Evolutionary conservation across 106 monocot species (phyloP).

Genomic region (Amphibolis antarctica): DNA sequence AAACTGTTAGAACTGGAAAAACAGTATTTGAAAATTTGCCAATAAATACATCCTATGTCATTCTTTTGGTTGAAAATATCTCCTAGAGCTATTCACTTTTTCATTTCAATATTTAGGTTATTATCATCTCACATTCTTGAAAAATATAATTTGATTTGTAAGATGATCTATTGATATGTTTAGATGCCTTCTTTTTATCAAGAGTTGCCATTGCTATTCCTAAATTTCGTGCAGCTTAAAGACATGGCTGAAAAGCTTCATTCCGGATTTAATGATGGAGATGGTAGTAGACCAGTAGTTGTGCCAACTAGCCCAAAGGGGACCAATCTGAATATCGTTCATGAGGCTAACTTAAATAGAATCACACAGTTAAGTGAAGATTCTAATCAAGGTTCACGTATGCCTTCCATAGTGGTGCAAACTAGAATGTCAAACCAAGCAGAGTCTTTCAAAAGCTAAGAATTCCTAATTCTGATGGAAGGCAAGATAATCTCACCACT

Average conservation of each 20-base stretch:
- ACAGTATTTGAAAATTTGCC: no score
- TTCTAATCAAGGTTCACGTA: conserved; percentile 7
- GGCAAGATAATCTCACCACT: not conserved
- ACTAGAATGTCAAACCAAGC: conserved; percentile 17
- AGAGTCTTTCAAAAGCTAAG: conserved; percentile 1
- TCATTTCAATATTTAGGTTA: no score
- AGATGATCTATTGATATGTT: not conserved
- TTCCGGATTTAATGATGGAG: conserved; percentile 1
- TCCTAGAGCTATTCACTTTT: no score
- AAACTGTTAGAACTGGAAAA: no score
- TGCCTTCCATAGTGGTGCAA: not conserved
- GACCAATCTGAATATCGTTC: not conserved
- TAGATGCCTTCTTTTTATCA: not conserved
- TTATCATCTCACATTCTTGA: no score
- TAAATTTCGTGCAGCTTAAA: conserved; percentile 9
- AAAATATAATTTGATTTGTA: not conserved
- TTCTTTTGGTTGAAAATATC: no score
- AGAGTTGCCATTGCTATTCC: not conserved
- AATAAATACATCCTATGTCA: no score
- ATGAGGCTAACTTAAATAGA: conserved; percentile 2
- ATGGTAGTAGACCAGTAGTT: not conserved
- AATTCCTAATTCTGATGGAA: conserved; percentile 4
- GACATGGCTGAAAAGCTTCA: conserved; percentile 13
- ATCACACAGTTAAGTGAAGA: conserved; percentile 1
- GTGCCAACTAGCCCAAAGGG: conserved; percentile 1